Evolutionary conservation across 2,329 filamentous ascomycete species (phyloP).

Genomic region (Colletotrichum cordylinicola): DNA sequence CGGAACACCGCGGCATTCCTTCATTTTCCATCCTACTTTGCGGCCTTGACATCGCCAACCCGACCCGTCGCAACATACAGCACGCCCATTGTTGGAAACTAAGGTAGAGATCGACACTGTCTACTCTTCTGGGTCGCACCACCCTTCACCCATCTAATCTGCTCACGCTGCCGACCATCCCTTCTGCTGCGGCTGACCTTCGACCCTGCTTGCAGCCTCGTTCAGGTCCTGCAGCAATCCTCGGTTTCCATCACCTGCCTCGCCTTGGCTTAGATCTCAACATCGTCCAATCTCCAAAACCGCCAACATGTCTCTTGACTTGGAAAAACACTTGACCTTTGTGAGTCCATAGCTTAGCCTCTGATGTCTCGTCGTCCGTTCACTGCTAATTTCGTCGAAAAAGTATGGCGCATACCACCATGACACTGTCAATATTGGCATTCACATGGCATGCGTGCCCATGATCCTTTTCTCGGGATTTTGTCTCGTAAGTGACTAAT

Average conservation of each 20-base stretch:
- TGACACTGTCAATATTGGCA: conserved; percentile 76
- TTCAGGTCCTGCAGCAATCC: conserved; percentile 15
- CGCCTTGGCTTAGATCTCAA: conserved; percentile 1
- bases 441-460: conserved; percentile 83
- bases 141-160: neutral
- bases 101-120: neutral
- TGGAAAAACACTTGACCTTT: conserved; percentile 83
- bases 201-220: conserved; percentile 16
- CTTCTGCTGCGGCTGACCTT: neutral
- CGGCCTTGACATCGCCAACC: conserved; percentile 4
- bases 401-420: conserved; percentile 88
- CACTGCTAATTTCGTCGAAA: conserved; percentile 6
- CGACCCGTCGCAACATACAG: neutral
- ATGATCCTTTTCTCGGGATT: conserved; percentile 75
- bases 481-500: conserved; percentile 65
- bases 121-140: neutral
- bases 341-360: conserved; percentile 55
- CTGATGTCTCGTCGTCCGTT: neutral
- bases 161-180: neutral
- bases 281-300: neutral
- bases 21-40: conserved; percentile 18
- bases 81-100: neutral
- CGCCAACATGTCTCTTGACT: conserved; percentile 69
- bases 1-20: conserved; percentile 22
- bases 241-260: conserved; percentile 6